phyloP scores from a whole-genome alignment of 768 basidiomycete genomes.

The Lactifluus piperatus region DNA sequence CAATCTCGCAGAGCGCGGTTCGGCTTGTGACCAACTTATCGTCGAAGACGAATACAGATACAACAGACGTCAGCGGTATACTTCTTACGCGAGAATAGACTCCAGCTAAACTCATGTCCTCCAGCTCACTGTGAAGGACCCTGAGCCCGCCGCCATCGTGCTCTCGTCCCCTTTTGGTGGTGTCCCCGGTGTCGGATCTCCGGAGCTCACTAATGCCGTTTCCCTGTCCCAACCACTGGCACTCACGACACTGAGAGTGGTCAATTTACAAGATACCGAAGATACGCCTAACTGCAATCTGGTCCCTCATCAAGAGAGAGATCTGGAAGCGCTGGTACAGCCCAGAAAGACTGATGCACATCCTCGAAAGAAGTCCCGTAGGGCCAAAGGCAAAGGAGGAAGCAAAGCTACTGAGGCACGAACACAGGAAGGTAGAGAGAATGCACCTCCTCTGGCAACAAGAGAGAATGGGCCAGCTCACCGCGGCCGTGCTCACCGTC shows the following conservation, averaged over 20 bases:
- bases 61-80: conserved; percentile 9
- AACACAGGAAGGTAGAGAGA: background rate
- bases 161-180: background rate
- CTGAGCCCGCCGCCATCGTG: background rate
- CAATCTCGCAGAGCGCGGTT: background rate
- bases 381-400: background rate
- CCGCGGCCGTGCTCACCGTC: background rate
- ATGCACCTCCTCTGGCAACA: background rate
- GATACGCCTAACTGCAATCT: background rate
- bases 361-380: background rate
- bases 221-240: background rate
- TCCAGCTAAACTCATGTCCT: background rate
- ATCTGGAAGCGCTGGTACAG: background rate
- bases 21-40: background rate
- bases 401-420: background rate
- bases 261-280: background rate
- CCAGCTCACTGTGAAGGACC: background rate
- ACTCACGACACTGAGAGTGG: background rate
- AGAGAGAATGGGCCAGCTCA: background rate
- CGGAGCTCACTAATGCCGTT: background rate
- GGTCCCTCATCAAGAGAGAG: background rate
- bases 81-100: background rate
- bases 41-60: background rate
- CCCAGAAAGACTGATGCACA: background rate
- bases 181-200: background rate